These are phyloP conservation scores for Fusarium papillatum DNA, from an alignment of 2,329 filamentous ascomycete genomes.

Conservation along the genomic window DNA sequence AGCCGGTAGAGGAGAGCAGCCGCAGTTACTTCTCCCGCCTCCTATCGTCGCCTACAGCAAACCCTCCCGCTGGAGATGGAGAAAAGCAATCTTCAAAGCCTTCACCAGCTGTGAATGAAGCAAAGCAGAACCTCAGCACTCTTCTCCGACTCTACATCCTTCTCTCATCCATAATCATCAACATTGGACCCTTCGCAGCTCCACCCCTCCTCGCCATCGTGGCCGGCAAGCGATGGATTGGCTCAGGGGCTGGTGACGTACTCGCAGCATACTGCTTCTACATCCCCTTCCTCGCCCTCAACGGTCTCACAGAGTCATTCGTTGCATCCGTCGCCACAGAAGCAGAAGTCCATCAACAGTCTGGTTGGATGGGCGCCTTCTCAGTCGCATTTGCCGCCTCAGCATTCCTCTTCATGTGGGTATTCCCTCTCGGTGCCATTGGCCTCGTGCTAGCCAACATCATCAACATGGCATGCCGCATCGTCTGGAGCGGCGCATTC, in stretches of 20 bases:
- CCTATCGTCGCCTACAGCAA: slow-evolving; percentile 59
- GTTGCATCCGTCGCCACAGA: slow-evolving; percentile 88
- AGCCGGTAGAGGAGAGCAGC: slow-evolving; percentile 94
- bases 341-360: slow-evolving; percentile 81
- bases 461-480: slow-evolving; percentile 90
- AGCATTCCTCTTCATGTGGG: slow-evolving; percentile 81
- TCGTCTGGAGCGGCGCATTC: slow-evolving; percentile 84
- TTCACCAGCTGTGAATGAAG: slow-evolving; percentile 53
- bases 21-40: slow-evolving; percentile 91
- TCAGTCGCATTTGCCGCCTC: slow-evolving; percentile 81
- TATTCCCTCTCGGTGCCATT: slow-evolving; percentile 78
- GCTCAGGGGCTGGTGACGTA: slow-evolving; percentile 78
- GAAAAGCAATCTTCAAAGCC: slow-evolving; percentile 35
- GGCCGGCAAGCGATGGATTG: slow-evolving; percentile 83
- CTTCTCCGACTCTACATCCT: slow-evolving; percentile 83
- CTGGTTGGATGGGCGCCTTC: slow-evolving; percentile 86
- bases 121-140: slow-evolving; percentile 67
- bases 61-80: slow-evolving; percentile 20
- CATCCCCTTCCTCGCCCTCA: slow-evolving; percentile 91
- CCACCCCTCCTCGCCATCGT: slow-evolving; percentile 81
- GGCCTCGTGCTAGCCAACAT: slow-evolving; percentile 90
- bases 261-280: slow-evolving; percentile 91
- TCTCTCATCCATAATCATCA: slow-evolving; percentile 76
- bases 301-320: slow-evolving; percentile 93
- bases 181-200: slow-evolving; percentile 82